Conservation (phyloP, 352 stramenopile genomes). For the Stephanocyclus meneghinianus region DNA sequence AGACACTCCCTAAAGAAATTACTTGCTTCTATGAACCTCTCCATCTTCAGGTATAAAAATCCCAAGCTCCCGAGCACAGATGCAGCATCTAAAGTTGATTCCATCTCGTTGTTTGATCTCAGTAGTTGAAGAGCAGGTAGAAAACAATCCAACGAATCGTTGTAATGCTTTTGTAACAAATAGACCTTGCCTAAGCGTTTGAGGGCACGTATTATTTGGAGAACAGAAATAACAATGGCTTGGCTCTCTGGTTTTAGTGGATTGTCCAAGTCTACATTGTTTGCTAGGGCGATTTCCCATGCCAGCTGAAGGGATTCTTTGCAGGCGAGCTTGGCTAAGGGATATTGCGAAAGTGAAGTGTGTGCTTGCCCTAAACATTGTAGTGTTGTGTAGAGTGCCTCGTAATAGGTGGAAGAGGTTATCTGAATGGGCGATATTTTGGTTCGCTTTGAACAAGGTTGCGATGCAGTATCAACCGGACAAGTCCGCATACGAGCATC, state of each 20-base stretch:
- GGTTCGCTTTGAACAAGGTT: constrained; percentile 8
- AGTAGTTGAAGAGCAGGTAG: constrained; percentile 41
- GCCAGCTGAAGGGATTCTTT: constrained; percentile 33
- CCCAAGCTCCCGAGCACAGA: constrained; percentile 42
- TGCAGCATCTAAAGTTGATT: constrained; percentile 32
- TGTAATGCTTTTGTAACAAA: constrained; percentile 43
- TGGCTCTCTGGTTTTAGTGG: constrained; percentile 10
- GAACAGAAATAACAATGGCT: constrained; percentile 7
- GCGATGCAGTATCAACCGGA: neutral
- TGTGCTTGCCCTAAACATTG: constrained; percentile 40
- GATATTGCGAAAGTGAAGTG: constrained; percentile 27
- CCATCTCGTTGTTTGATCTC: constrained; percentile 32
- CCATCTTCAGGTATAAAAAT: constrained; percentile 45
- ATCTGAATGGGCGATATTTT: constrained; percentile 49
- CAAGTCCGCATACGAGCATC: constrained; percentile 2
- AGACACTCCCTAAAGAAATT: constrained; percentile 50
- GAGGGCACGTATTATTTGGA: constrained; percentile 27
- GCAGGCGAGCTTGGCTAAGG: constrained; percentile 28
- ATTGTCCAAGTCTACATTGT: neutral
- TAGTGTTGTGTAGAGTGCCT: constrained; percentile 24
- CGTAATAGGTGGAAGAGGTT: constrained; percentile 26
- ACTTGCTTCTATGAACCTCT: constrained; percentile 33
- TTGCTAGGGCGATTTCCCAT: constrained; percentile 46
- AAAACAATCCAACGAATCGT: constrained; percentile 37
- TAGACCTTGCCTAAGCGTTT: constrained; percentile 42